Evolutionary conservation across 108 stramenopile species (phyloP).

Genomic region (Tribonema minus): DNA sequence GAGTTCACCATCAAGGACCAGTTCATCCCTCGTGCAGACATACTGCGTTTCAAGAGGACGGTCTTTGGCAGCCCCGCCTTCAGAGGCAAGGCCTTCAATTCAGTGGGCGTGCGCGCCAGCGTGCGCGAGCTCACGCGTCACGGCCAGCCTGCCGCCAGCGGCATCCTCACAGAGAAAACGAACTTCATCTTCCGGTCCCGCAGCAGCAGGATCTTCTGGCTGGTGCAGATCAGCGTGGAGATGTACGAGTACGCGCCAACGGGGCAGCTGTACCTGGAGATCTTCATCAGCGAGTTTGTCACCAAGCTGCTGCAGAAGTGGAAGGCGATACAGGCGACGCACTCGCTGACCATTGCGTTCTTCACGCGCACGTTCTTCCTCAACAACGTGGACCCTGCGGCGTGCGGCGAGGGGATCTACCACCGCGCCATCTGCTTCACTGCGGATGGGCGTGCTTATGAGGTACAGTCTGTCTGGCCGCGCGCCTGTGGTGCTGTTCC

Average conservation of each 20-base stretch:
- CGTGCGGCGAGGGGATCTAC: neutral
- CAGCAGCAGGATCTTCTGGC: constrained; percentile 86
- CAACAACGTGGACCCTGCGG: neutral
- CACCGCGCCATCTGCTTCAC: neutral
- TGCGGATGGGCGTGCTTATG: neutral
- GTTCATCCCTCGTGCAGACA: constrained; percentile 74
- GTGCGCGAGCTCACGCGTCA: constrained; percentile 28
- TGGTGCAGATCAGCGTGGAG: constrained; percentile 88
- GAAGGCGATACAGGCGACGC: constrained; percentile 65
- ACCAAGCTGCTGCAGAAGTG: constrained; percentile 39
- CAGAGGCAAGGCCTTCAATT: constrained; percentile 4
- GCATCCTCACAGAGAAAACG: constrained; percentile 42
- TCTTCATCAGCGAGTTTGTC: constrained; percentile 43
- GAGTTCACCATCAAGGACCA: constrained; percentile 57
- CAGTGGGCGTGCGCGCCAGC: constrained; percentile 14
- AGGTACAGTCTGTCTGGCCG: neutral
- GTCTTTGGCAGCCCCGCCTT: constrained; percentile 18
- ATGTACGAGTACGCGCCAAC: constrained; percentile 93
- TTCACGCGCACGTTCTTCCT: constrained; percentile 72
- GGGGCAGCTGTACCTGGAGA: constrained; percentile 58
- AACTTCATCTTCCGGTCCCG: constrained; percentile 64
- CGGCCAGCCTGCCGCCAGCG: constrained; percentile 7
- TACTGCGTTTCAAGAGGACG: constrained; percentile 19
- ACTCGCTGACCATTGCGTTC: constrained; percentile 87
- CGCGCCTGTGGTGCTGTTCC: neutral